Base-by-base conservation (phyloP, 1,284 basidiomycete species). In the Cryptococcus hybrid region DNA sequence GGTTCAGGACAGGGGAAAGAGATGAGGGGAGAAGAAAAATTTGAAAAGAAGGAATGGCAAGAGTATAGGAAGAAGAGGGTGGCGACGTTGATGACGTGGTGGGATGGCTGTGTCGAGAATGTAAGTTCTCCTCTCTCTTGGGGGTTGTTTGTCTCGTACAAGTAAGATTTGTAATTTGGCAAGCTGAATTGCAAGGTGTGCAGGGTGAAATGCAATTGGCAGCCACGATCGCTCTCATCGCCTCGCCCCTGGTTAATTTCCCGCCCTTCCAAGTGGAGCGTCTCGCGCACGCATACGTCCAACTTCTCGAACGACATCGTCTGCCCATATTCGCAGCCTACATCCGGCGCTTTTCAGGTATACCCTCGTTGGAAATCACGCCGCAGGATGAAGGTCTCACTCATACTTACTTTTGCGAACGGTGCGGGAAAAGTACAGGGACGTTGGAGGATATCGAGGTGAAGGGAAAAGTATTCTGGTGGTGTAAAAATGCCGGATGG, bases 181-280 rank as follows among this genome's bases (percentile, higher is more conserved):
- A 24, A 18, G 3, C 12, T 11, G 45, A 39, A 43, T 42, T 42
- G 9, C 13, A 38, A 7, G 11, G 24, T 24, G 24, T 9, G 13
- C 35, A 75, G 70, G 74, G 75, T 3, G 73, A 76, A 24, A 62
- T 71, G 45, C 75, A 76, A 53, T 53, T 76, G 3, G 71, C 72
- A 2, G 64, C 72, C 1, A 59, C 64, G 1, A 30, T 71, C 9
- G 60, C 61, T n/a, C 55, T 74, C 7, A 60, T 76, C 5, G 72
- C 64, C 1, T 52, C 55, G 7, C n/a, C 46, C 4, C 54, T 69
- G 1, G 59, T 71, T 9, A 18, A 56, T 1, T 75, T 76, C 50
- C 69, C 73, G 3, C 13, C 35, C 5, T 52, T 58, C 24, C 69
- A 70, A 47, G 52, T 60, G 7, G 72, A 75, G 55, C 60, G 71